Base-by-base conservation (phyloP, 495 filamentous ascomycete genomes). In the Monascus purpureus region DNA sequence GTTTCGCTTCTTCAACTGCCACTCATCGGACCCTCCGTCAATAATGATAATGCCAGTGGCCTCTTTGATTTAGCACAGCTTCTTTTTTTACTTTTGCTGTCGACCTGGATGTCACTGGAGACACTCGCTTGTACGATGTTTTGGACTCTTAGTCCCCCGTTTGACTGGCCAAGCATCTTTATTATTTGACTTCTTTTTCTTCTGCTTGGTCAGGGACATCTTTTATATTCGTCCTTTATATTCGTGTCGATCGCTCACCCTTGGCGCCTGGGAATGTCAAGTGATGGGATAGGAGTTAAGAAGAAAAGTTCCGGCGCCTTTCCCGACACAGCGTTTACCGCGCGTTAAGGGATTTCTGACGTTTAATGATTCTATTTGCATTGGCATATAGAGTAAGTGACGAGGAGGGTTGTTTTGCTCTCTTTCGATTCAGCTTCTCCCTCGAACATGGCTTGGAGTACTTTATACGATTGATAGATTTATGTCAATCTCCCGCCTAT, bases 161-260 rank as follows among this genome's bases (percentile, higher is more conserved):
- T 65, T 29, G 26, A 42, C 46, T 50, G 50, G 46, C 43, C 53
- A 52, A 47, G 58, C 55, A 36, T 40, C 44, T 40, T 43, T 42
- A 41, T 38, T 37, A 36, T 33, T 44, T 9, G 20, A 29, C 28
- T 28, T 42, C 23, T 38, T 40, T 52, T 41, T 41, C 45, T 50
- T 52, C 41, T 31, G 32, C 47, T 55, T 57, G 54, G 52, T 43
- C 41, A 43, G 45, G 46, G n/a, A 7, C 22, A 7, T 25, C n/a
- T 9, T 33, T 13, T 13, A 2, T 4, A 9, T 31, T 22, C 12
- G 5, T 26, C 12, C 4, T 30, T 36, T 25, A 26, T 16, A 53
- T 63, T 60, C 57, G 39, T 60, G 61, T 65, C 61, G 42, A 52
- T 65, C 61, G 57, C 52, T 65, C 54, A 58, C 45, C 42, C 41